These are phyloP conservation scores for Saccharomycopsis hybrid DNA, from an alignment of 1,139 yeast species.

Conservation along the genomic window DNA sequence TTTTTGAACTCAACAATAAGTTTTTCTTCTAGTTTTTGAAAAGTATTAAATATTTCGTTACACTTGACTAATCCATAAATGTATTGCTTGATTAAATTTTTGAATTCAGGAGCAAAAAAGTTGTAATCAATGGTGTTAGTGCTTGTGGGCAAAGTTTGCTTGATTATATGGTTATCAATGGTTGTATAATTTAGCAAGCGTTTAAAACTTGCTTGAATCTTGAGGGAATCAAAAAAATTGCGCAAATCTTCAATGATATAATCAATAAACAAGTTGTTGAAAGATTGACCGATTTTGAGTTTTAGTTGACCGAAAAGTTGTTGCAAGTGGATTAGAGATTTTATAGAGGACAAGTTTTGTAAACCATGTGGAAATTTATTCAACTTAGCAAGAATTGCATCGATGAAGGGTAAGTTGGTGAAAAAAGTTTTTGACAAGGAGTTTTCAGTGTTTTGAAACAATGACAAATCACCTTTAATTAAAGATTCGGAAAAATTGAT, in stretches of 20 bases:
- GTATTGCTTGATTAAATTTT: slow-evolving; percentile 23
- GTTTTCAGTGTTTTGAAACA: slow-evolving; percentile 5
- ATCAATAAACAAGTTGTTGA: slow-evolving; percentile 49
- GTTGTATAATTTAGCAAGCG: slow-evolving; percentile 35
- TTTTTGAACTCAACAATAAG: slow-evolving; percentile 65
- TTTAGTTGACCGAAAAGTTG: slow-evolving; percentile 45
- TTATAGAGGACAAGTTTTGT: slow-evolving; percentile 5
- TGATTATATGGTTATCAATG: not conserved
- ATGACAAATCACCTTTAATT: slow-evolving; percentile 14
- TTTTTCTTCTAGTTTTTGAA: slow-evolving; percentile 58
- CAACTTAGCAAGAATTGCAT: slow-evolving; percentile 4
- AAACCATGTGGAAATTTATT: slow-evolving; percentile 23
- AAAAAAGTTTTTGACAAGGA: slow-evolving; percentile 4
- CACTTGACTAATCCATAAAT: slow-evolving; percentile 56
- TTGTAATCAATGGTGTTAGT: not conserved
- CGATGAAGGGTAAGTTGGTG: not conserved
- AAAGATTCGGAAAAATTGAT: slow-evolving; percentile 12
- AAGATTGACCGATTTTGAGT: slow-evolving; percentile 61
- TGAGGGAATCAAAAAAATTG: slow-evolving; percentile 44
- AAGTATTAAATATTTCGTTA: slow-evolving; percentile 59
- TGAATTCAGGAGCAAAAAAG: not conserved
- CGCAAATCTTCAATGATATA: slow-evolving; percentile 56
- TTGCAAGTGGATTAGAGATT: slow-evolving; percentile 31
- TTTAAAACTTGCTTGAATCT: slow-evolving; percentile 44
- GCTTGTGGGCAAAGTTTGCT: not conserved